Conservation (phyloP, 208 protist genomes). For the Jaenimonas drosophilae region DNA sequence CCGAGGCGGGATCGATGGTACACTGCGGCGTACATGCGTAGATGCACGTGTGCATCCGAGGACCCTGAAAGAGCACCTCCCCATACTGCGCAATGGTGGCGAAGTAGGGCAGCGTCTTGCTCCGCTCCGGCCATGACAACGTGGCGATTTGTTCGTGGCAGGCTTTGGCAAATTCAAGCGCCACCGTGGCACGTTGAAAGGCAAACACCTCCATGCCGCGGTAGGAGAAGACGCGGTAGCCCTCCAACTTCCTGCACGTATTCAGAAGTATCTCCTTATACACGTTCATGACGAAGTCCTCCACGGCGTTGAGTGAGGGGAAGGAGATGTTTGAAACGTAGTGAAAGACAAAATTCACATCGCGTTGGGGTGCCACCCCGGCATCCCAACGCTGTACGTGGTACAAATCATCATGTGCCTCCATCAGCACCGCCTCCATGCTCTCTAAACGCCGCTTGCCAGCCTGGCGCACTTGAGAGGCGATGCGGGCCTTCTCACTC, state of each 20-base stretch:
- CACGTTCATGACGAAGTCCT: constrained; percentile 63
- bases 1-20: constrained; percentile 55
- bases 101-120: constrained; percentile 18
- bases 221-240: constrained; percentile 43
- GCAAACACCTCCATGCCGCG: constrained; percentile 52
- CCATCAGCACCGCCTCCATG: constrained; percentile 65
- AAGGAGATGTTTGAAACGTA: constrained; percentile 28
- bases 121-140: constrained; percentile 38
- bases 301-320: constrained; percentile 18
- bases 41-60: constrained; percentile 79
- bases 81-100: constrained; percentile 29
- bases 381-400: constrained; percentile 69
- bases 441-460: constrained; percentile 58
- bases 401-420: constrained; percentile 77
- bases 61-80: constrained; percentile 57
- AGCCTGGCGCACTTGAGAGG: constrained; percentile 35
- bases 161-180: constrained; percentile 56
- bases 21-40: constrained; percentile 62
- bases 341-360: constrained; percentile 78
- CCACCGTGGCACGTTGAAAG: constrained; percentile 52
- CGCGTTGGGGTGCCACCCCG: constrained; percentile 35
- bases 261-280: constrained; percentile 51
- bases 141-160: constrained; percentile 53
- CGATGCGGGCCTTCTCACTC: constrained; percentile 31
- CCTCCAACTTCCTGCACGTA: constrained; percentile 19